Evolutionary conservation across 1,284 basidiomycete genomes (phyloP).

Genomic region (Peniophora sp.): DNA sequence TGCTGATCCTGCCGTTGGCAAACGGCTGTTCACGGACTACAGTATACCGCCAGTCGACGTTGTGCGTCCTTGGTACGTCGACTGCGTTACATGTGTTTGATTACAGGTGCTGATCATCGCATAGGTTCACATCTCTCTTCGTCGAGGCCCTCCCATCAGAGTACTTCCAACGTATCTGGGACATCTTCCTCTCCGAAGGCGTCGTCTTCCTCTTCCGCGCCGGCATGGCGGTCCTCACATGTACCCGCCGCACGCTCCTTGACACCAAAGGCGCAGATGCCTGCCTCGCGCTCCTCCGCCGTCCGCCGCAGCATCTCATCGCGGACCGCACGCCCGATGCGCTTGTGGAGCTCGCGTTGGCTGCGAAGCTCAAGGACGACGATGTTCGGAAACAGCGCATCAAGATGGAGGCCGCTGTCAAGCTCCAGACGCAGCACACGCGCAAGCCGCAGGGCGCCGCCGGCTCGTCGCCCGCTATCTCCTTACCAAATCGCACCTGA

Average conservation of each 20-base stretch:
- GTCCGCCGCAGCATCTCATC: conserved; percentile 43
- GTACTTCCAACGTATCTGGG: conserved; percentile 77
- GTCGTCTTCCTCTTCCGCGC: conserved; percentile 76
- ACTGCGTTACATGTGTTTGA: background rate
- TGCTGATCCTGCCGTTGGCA: conserved; percentile 57
- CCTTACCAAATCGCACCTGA: background rate
- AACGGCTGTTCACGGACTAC: conserved; percentile 61
- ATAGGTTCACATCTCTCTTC: conserved; percentile 69
- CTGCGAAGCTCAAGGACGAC: conserved; percentile 76
- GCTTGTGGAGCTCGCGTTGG: conserved; percentile 53
- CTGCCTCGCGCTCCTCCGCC: conserved; percentile 42
- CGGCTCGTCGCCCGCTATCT: conserved; percentile 1
- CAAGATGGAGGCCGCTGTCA: conserved; percentile 63
- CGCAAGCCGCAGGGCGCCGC: no score
- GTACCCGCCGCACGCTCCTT: conserved; percentile 54
- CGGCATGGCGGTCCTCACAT: conserved; percentile 66
- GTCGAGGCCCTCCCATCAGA: conserved; percentile 72
- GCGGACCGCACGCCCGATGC: conserved; percentile 52
- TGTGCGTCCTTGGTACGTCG: conserved; percentile 54
- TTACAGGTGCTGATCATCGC: background rate
- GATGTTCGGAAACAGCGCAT: conserved; percentile 68
- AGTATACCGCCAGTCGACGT: conserved; percentile 47
- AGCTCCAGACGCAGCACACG: conserved; percentile 41
- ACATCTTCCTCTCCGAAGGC: conserved; percentile 83
- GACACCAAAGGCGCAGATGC: conserved; percentile 40